A percentile compares a stretch with the other conserved stretches of the same genome.
Evolutionary conservation across 257 asterid species (phyloP).

Genomic region (Fraxinus anomala): DNA sequence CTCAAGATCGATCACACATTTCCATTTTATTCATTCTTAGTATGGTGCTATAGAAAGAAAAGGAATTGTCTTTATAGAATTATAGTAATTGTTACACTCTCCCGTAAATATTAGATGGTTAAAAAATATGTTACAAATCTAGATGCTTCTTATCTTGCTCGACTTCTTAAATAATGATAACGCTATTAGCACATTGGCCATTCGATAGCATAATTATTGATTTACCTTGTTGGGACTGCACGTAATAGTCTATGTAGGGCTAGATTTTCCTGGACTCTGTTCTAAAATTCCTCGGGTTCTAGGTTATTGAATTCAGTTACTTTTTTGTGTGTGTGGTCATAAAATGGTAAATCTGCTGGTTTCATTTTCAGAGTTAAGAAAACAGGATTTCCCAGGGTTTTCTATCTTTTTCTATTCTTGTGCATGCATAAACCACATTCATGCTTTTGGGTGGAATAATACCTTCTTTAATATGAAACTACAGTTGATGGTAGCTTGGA

Average conservation of each 20-base stretch:
- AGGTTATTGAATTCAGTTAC: constrained; percentile 9
- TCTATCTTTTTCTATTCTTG: neutral
- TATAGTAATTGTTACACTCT: too few species aligned
- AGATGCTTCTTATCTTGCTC: neutral
- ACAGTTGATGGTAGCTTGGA: neutral
- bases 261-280: constrained; percentile 9
- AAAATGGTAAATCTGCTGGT: constrained; percentile 1
- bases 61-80: too few species aligned
- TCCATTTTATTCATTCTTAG: too few species aligned
- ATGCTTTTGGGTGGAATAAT: constrained; percentile 17
- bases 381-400: constrained; percentile 8
- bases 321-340: constrained; percentile 6
- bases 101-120: too few species aligned
- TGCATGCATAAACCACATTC: constrained; percentile 9
- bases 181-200: neutral
- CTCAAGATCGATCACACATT: too few species aligned
- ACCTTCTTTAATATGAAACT: constrained; percentile 7
- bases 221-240: neutral
- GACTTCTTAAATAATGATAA: neutral
- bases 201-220: neutral
- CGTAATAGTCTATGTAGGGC: neutral
- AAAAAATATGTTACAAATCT: neutral
- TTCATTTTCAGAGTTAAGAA: constrained; percentile 10
- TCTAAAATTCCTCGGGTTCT: neutral
- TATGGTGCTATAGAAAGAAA: too few species aligned